Evolutionary conservation across 2,329 filamentous ascomycete species (phyloP), one percentile per base, ranked within the genome.

Genomic region (Trichoderma endophyticum): DNA sequence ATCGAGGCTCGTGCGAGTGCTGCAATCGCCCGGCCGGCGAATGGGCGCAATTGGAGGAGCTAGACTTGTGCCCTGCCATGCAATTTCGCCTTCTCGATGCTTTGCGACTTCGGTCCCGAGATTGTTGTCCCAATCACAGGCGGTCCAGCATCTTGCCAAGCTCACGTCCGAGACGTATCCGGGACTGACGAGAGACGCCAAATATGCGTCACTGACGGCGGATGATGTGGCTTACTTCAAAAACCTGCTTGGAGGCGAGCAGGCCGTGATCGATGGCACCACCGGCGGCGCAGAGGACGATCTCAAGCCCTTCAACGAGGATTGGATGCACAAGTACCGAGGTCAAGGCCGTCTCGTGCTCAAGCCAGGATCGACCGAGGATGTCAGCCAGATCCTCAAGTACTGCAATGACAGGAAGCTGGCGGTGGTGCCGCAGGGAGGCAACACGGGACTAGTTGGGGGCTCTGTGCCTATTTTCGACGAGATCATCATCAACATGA

Each of bases 301-400:
- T 79, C 87, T 98, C 75, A 93, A 96, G 80, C 89, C 93, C 8
- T 99, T 94, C 87, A 99, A 99, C 83, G 90, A 91, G 80, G 96
- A 99, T 84, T 99, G 97, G 96, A 98, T 99, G 95, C 91, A 93
- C 82, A 99, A 99, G 84, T 99, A 97, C 85, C 91, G 93, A 73
- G 97, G 96, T 34, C 94, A 98, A 82, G 90, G 93, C 73, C 90
- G 91, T 78, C 85, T 99, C 30, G 94, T 98, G 5, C 84, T 99
- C 74, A 97, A 94, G 83, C 96, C 96, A 12, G 89, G 87, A 66
- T 92, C 89, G 18, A 95, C 93, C 0, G 91, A 95, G 77, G 92
- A 99, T 82, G 93, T 98, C 77, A 97, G 94, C 88, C 88, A 92
- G 83, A 91, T 98, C 73, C 83, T 99, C 77, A 91, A 92, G 81